These are phyloP conservation scores for Paraphoma chrysanthemicola DNA, from an alignment of 2,329 filamentous ascomycete species.

Conservation along the genomic window DNA sequence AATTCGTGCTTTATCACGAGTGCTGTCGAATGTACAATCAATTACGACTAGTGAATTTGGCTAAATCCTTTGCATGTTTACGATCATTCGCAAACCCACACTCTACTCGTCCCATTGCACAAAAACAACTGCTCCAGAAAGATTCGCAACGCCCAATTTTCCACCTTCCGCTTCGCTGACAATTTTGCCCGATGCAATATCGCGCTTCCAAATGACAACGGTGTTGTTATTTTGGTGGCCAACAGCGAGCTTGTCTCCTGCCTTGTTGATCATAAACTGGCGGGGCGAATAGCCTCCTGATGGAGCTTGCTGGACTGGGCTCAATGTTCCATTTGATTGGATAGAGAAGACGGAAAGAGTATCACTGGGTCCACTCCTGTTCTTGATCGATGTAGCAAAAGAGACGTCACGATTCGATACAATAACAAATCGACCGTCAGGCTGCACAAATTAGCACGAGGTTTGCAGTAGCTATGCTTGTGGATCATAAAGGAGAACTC, in stretches of 20 bases:
- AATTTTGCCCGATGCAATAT: slow-evolving; percentile 65
- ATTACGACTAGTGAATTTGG: not conserved
- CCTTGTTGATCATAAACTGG: slow-evolving; percentile 70
- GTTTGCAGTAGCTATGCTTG: not conserved
- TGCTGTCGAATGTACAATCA: not conserved
- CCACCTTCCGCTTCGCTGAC: slow-evolving; percentile 30
- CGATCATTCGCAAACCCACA: not conserved
- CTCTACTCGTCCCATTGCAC: slow-evolving; percentile 17
- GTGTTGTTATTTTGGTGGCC: slow-evolving; percentile 67
- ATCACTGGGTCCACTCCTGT: slow-evolving; percentile 51
- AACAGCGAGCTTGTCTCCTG: slow-evolving; percentile 68
- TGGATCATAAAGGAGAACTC: slow-evolving; percentile 3
- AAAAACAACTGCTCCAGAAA: slow-evolving; percentile 15
- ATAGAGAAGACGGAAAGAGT: slow-evolving; percentile 61
- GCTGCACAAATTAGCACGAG: slow-evolving; percentile 1
- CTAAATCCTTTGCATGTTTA: not conserved
- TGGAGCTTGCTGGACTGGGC: slow-evolving; percentile 62
- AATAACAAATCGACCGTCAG: slow-evolving; percentile 64
- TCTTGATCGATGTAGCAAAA: slow-evolving; percentile 52
- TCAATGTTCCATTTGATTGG: slow-evolving; percentile 58
- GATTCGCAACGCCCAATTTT: slow-evolving; percentile 4
- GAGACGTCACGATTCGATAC: slow-evolving; percentile 71
- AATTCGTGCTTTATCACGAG: not conserved
- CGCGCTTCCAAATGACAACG: slow-evolving; percentile 67
- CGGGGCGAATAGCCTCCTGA: slow-evolving; percentile 70